phyloP scores from a whole-genome alignment of 1,284 basidiomycete species.

The Ceratobasidium sp. region DNA sequence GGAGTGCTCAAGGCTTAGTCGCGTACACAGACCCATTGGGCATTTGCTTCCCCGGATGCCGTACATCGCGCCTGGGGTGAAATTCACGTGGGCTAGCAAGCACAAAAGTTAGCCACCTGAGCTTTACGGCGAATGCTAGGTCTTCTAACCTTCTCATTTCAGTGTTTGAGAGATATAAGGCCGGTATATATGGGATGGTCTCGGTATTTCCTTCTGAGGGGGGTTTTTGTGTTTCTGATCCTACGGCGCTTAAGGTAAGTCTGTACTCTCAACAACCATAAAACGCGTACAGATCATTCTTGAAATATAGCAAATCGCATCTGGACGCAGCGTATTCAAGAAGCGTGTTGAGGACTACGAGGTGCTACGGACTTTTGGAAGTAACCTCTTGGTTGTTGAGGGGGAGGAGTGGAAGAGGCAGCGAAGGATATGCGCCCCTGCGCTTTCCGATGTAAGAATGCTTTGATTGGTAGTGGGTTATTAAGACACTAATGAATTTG shows the following conservation, averaged over 20 bases:
- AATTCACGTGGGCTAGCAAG: not conserved
- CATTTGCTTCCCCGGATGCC: constrained; percentile 6
- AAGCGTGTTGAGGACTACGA: constrained; percentile 2
- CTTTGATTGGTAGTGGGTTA: too few species aligned
- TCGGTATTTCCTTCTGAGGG: not conserved
- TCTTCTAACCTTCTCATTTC: too few species aligned
- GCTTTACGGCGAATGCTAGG: not conserved
- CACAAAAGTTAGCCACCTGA: not conserved
- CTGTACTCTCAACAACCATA: not conserved
- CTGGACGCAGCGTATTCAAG: constrained; percentile 1
- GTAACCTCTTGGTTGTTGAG: constrained; percentile 39
- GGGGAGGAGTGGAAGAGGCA: constrained; percentile 42
- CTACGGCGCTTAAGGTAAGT: constrained; percentile 10
- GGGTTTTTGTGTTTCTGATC: not conserved
- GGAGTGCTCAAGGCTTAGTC: not conserved
- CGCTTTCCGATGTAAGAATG: constrained; percentile 43
- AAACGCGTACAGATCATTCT: not conserved
- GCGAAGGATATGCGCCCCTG: constrained; percentile 37
- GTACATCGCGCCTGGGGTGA: not conserved
- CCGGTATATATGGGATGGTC: not conserved
- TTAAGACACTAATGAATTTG: too few species aligned
- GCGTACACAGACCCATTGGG: not conserved
- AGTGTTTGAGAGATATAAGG: constrained; percentile 1
- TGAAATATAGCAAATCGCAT: constrained; percentile 14
- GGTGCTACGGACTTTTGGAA: constrained; percentile 36